These are phyloP conservation scores for Zea luxurians DNA, from an alignment of 176 grass and related monocot species.

Conservation along the genomic window DNA sequence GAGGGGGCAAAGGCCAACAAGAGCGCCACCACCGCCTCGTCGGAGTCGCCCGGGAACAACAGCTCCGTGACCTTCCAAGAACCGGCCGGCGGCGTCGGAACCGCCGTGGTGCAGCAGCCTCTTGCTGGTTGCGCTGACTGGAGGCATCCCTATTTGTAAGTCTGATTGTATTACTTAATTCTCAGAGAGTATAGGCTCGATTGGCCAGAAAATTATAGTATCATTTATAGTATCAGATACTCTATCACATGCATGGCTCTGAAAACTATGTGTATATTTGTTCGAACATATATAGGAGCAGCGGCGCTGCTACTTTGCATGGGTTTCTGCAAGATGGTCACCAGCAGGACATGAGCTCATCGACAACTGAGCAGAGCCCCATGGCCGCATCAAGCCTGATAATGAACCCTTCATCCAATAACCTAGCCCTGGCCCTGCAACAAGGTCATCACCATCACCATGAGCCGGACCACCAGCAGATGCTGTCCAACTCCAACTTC, in stretches of 20 bases:
- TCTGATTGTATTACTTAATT: not conserved
- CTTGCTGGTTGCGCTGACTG: conserved; percentile 44
- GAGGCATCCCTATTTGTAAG: conserved; percentile 53
- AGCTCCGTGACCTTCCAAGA: conserved; percentile 66
- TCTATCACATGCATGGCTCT: conserved; percentile 11
- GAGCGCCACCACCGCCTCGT: conserved; percentile 45
- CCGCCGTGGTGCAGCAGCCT: not conserved
- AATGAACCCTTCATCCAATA: conserved; percentile 40
- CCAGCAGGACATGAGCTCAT: conserved; percentile 54
- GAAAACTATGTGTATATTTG: not conserved
- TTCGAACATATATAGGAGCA: conserved; percentile 14
- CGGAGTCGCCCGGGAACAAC: conserved; percentile 54
- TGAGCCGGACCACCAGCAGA: conserved; percentile 43
- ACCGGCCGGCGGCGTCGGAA: not conserved
- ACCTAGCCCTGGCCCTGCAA: conserved; percentile 35
- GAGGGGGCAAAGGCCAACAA: conserved; percentile 42
- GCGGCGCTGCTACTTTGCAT: conserved; percentile 29
- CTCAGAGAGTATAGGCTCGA: not conserved
- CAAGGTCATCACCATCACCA: conserved; percentile 33
- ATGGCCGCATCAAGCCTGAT: conserved; percentile 30
- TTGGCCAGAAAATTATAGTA: not conserved
- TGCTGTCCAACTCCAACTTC: conserved; percentile 37
- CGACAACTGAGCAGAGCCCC: conserved; percentile 41
- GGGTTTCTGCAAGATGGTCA: conserved; percentile 51
- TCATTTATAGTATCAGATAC: not conserved